Conservation (phyloP, 108 stramenopile species). For the Cyclostephanos tholiformis region DNA sequence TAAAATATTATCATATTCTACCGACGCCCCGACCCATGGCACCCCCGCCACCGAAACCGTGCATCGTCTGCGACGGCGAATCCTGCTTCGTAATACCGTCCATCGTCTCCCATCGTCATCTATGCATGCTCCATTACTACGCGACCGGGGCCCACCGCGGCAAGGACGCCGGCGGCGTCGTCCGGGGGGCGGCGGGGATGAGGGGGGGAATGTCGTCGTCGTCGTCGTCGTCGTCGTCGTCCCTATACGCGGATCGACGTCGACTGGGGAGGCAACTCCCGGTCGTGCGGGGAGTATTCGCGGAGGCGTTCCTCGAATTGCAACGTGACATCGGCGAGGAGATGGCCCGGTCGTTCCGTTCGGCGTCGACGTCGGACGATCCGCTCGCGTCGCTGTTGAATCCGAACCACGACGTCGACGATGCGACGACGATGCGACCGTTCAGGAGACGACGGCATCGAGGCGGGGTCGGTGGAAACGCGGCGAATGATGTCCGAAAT, state of each 20-base stretch:
- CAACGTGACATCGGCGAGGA: slow-evolving; percentile 65
- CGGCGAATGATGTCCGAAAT: slow-evolving; percentile 11
- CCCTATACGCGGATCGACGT: slow-evolving; percentile 35
- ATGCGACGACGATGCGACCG: slow-evolving; percentile 25
- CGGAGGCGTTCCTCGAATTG: slow-evolving; percentile 70
- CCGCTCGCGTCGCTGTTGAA: slow-evolving; percentile 55
- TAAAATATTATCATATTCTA: no score
- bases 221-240: no score
- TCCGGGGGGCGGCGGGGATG: no score
- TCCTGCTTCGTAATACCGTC: slow-evolving; percentile 33
- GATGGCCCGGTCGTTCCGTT: slow-evolving; percentile 58
- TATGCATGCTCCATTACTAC: slow-evolving; percentile 77
- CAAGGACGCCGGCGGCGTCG: no score
- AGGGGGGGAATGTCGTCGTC: slow-evolving; percentile 3
- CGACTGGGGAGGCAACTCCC: slow-evolving; percentile 59
- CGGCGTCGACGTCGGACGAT: slow-evolving; percentile 38
- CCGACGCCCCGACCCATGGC: no score
- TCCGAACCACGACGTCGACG: slow-evolving; percentile 24
- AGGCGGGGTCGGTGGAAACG: no score
- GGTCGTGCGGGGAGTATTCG: slow-evolving; percentile 65
- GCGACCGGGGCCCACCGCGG: slow-evolving; percentile 64
- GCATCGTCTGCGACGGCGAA: slow-evolving; percentile 35
- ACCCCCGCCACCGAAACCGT: not conserved
- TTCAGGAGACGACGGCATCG: not conserved
- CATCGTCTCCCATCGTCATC: slow-evolving; percentile 22